Base-by-base conservation (phyloP, 2,329 filamentous ascomycete species). In the Chaetomium olivaceum region DNA sequence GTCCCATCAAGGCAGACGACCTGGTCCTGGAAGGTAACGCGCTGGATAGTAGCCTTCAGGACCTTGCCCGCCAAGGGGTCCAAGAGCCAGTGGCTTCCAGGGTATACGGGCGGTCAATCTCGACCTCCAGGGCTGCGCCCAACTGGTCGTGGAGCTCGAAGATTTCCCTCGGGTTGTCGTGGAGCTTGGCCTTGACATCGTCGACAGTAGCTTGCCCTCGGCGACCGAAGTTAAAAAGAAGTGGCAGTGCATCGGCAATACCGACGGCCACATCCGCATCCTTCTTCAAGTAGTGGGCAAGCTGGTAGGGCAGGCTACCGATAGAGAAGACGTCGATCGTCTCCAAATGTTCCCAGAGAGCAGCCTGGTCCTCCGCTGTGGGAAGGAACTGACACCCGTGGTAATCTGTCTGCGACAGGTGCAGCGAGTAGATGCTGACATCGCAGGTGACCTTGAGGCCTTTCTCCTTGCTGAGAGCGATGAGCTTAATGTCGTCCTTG, bases 381-480 rank as follows among this genome's bases (percentile, higher is more conserved):
- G 91, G 90, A 62, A 93, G 81, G 72, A 86, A 85, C 67, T 82
- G 79, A 74, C 86, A 91, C 64, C 86, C 82, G 1, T 90, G 89
- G 77, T 84, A 91, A 72, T 93, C 89, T 58, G 86, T 81, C 72
- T 87, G 88, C 4, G 88, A 89, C 27, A 93, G 82, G 81, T 92
- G 93, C 51, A 93, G 82, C 21, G 89, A 86, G 80, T 91, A 93
- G 72, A 93, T 84, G n/a, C 88, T 90, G 52, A 93, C 90, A 75
- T 93, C 91, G 77, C 91, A 93, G 25, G 91, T 93, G 54, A 93
- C 90, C 76, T 89, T 89, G 65, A 93, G 81, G n/a, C 90, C 90
- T 81, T 93, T 93, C 74, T 87, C 83, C 79, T 93, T 93, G 80
- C 89, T 89, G 33, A 93, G 83, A 8, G 90, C 87, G 73, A 93